Evolutionary conservation across 179 eudicot genomes (phyloP), one percentile per base, ranked within the genome.

Genomic region (Monotropa hypopitys): DNA sequence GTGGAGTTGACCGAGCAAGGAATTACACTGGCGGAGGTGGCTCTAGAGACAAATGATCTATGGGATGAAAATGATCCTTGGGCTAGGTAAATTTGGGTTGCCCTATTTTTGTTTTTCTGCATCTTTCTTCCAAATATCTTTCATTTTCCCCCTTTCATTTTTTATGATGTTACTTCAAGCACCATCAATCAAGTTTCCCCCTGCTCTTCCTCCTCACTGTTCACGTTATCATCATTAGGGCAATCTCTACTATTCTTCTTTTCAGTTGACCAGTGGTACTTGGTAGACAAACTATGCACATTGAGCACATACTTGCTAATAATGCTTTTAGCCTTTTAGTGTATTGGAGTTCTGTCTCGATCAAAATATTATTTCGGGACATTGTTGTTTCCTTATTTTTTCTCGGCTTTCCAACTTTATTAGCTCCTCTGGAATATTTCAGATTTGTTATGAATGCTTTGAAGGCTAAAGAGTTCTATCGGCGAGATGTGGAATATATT

Each of bases 41-140:
- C 99, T 74, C 88, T 96, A 77, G 99, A 91, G 79, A 96, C 98
- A 79, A 86, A 86, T 65, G 99, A 96, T 76, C 86, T 96, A 5
- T 96, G 99, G 99, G 99, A 96, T 86, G 98, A 96, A 83, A 87
- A 88, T 85, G 98, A 96, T 90, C 99, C 96, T 65, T 96, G 99
- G 99, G 99, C 99, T 77, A 93, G 98, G 99, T 96, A 79, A 82
- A 54, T 69, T 23, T 56, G 11, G 9, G 16, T 72, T 80, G 9
- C 51, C 51, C 38, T 54, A 21, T 51, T 38, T 40, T 54, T 74
- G 13, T 47, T 54, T 9, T 67, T 13, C 53, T 75, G 76, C 33
- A 35, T 28, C 20, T 61, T 16, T 38, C 30, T 23, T 59, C 47
- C 3, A 42, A 59, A 61, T 61, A 42, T 63, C 3, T 20, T 50